Evolutionary conservation across 2,329 filamentous ascomycete genomes (phyloP), one percentile per base, ranked within the genome.

Genomic region (Neophaeococcomyces mojaviensis): DNA sequence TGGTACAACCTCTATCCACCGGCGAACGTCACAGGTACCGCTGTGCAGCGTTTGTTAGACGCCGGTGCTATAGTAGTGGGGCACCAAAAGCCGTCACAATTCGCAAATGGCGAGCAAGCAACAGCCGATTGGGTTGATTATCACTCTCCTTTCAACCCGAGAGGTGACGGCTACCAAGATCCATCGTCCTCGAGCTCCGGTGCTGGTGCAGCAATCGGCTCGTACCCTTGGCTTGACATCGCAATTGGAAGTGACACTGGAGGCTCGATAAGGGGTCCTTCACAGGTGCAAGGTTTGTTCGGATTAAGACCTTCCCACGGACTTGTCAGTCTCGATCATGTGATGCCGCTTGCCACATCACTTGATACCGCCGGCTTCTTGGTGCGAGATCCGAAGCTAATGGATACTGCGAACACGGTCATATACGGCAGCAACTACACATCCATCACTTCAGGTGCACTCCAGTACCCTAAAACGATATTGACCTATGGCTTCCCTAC

Each of bases 1-100:
- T 84, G 74, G 68, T 72, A 71, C 18, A 63, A 72, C 28, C 60
- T 83, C 2, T 75, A 79, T 44, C 64, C 67, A 1, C 56, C 68
- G 2, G 64, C 68, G 0, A 68, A 62, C 2, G 57, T 55, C 2
- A 80, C 75, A 1, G 73, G 75, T 0, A 57, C 70, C 0, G 66
- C 73, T 1, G 69, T 80, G 0, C 73, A 78, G 41, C 65, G 68
- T 2, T 61, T 86, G 1, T 68, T 84, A 3, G 72, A 79, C 44
- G 70, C 76, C 2, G 82, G 82, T 0, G 81, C 77, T 0, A 64
- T 67, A 2, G 48, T 68, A 2, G 58, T 68, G 1, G 66, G 66
- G 0, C 65, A 66, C 39, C 59, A 60, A 43, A 61, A 61, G 15
- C 58, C 59, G 0, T 55, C 56, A 3, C 60, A 66, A 35, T 67